phyloP scores from a whole-genome alignment of 1,139 yeast species.

The Blastobotrys aristatus region DNA sequence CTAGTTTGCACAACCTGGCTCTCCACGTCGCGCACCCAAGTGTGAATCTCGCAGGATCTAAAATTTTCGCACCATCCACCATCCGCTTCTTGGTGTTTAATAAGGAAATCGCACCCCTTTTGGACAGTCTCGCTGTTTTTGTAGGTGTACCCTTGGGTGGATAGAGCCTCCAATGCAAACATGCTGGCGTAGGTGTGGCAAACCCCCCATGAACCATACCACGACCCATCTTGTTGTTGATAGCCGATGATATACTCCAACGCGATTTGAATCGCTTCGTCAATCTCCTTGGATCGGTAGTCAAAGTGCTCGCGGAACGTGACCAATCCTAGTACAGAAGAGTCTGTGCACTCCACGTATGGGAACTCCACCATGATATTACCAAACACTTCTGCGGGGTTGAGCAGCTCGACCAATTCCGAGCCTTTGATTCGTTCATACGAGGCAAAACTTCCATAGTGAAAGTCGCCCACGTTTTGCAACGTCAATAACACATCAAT shows the following conservation, averaged over 20 bases:
- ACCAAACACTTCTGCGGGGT: slow-evolving; percentile 97
- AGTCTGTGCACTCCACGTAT: slow-evolving; percentile 96
- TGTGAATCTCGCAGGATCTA: slow-evolving; percentile 68
- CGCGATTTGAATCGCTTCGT: slow-evolving; percentile 65
- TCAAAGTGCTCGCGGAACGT: slow-evolving; percentile 61
- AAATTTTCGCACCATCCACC: slow-evolving; percentile 95
- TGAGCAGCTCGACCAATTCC: slow-evolving; percentile 64
- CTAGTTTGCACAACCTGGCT: slow-evolving; percentile 87
- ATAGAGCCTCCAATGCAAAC: slow-evolving; percentile 94
- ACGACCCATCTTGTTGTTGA: slow-evolving; percentile 81
- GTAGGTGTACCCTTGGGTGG: slow-evolving; percentile 62
- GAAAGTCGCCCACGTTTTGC: slow-evolving; percentile 74
- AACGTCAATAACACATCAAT: slow-evolving; percentile 63
- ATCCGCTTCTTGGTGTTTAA: slow-evolving; percentile 72
- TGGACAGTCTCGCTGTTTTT: slow-evolving; percentile 55
- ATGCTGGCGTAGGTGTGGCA: slow-evolving; percentile 95
- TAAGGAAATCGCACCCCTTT: slow-evolving; percentile 80
- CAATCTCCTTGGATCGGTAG: slow-evolving; percentile 63
- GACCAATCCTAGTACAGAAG: slow-evolving; percentile 82
- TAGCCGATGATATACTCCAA: slow-evolving; percentile 60
- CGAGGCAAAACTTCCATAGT: slow-evolving; percentile 88
- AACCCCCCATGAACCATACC: slow-evolving; percentile 99
- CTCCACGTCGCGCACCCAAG: slow-evolving; percentile 60
- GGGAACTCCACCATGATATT: slow-evolving; percentile 98
- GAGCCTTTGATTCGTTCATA: slow-evolving; percentile 86